Evolutionary conservation across 116 monocot genomes (phyloP).

Genomic region (Cymodocea nodosa): DNA sequence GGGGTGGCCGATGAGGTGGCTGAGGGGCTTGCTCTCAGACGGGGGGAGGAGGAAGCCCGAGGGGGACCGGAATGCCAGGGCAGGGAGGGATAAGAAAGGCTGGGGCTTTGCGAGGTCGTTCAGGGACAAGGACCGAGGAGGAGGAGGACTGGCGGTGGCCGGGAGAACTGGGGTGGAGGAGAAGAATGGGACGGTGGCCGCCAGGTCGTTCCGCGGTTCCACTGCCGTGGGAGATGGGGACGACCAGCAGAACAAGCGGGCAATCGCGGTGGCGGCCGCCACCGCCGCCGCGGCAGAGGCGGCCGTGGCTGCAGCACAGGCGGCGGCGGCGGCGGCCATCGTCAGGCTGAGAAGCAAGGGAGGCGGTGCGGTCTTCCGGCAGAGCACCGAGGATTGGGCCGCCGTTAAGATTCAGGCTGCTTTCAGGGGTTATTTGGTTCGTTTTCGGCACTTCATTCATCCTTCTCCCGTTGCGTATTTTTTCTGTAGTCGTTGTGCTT

Average conservation of each 20-base stretch:
- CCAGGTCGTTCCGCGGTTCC: no score
- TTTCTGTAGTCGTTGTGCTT: neutral
- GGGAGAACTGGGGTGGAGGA: no score
- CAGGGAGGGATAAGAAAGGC: conserved; percentile 20
- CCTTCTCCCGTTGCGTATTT: neutral
- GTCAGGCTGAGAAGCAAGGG: conserved; percentile 62
- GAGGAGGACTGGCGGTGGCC: conserved; percentile 10
- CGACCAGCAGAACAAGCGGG: conserved; percentile 54
- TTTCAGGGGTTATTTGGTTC: conserved; percentile 74
- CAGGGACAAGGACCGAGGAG: conserved; percentile 27
- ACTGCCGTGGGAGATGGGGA: neutral
- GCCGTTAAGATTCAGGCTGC: conserved; percentile 74
- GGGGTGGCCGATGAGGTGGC: conserved; percentile 56
- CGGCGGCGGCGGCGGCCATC: conserved; percentile 45
- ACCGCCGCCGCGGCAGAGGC: conserved; percentile 82
- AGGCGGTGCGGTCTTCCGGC: conserved; percentile 4
- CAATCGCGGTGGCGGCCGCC: conserved; percentile 78
- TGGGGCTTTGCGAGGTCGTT: conserved; percentile 56
- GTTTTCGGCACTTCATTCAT: neutral
- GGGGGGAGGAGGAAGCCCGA: conserved; percentile 6
- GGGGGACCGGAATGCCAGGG: neutral
- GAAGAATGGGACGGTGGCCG: no score
- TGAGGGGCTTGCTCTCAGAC: conserved; percentile 39
- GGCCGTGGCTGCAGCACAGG: conserved; percentile 65
- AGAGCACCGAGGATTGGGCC: conserved; percentile 39